Percentiles rank a stretch among this genome's conserved stretches.
Conservation (phyloP, 163 green algal species). For the Picocystis sp. region DNA sequence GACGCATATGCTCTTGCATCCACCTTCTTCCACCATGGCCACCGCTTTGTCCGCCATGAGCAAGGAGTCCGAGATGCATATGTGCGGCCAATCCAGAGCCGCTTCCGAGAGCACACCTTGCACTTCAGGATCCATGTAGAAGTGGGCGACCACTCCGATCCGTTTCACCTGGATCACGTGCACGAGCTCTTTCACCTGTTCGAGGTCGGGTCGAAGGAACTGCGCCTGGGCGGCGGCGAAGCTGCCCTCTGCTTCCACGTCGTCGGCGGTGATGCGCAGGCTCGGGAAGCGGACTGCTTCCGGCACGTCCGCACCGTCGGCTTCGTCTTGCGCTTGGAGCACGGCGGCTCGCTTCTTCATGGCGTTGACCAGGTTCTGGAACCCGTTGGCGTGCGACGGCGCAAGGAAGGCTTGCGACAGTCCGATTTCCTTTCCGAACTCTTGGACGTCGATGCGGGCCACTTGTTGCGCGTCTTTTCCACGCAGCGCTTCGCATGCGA, state of each 20-base stretch:
- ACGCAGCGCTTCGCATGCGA: not conserved
- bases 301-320: constrained; percentile 15
- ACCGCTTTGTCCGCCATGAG: constrained; percentile 78
- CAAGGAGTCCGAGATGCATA: constrained; percentile 85
- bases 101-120: constrained; percentile 71
- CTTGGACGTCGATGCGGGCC: not conserved
- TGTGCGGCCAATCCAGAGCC: constrained; percentile 67
- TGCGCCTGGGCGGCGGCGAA: constrained; percentile 69
- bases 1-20: constrained; percentile 54
- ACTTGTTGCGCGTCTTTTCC: not conserved
- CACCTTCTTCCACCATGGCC: constrained; percentile 8
- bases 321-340: constrained; percentile 22
- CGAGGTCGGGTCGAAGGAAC: constrained; percentile 40
- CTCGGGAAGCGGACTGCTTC: constrained; percentile 59
- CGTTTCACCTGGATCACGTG: constrained; percentile 47
- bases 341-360: constrained; percentile 34
- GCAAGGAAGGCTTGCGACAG: constrained; percentile 31
- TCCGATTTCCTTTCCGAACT: constrained; percentile 12
- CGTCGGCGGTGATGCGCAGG: constrained; percentile 27
- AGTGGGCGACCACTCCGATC: constrained; percentile 93
- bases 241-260: constrained; percentile 25
- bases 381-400: constrained; percentile 54
- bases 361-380: constrained; percentile 66
- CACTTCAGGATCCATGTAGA: constrained; percentile 99
- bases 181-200: constrained; percentile 16